Percentiles rank a stretch among this genome's conserved stretches.
Evolutionary conservation across 2,329 filamentous ascomycete genomes (phyloP).

Genomic region (Calonectria henricotiae): DNA sequence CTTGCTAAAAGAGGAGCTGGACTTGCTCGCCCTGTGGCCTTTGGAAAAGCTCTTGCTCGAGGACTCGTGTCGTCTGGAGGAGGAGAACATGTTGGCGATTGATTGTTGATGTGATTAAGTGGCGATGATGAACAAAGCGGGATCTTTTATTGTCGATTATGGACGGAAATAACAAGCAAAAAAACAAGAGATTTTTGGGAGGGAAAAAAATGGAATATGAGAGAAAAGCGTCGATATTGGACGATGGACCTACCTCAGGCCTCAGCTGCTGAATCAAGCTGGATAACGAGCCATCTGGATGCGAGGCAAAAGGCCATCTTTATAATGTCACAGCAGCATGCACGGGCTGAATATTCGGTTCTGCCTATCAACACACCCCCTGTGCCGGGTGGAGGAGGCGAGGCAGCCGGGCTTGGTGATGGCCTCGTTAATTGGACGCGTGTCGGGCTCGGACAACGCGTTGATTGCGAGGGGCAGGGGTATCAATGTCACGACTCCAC

Average conservation of each 20-base stretch:
- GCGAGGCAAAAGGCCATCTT: conserved; percentile 45
- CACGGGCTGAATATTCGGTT: conserved; percentile 44
- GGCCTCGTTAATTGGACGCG: conserved; percentile 45
- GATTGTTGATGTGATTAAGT: conserved; percentile 39
- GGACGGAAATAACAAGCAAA: conserved; percentile 32
- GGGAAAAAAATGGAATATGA: conserved; percentile 38
- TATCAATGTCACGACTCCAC: conserved; percentile 41
- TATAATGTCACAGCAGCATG: conserved; percentile 50
- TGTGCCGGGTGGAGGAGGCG: conserved; percentile 39
- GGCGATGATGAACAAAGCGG: conserved; percentile 26
- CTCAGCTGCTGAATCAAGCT: conserved; percentile 43
- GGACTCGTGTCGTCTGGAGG: conserved; percentile 63
- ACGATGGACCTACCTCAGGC: conserved; percentile 56
- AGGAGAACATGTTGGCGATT: conserved; percentile 64
- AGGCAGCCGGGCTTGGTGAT: conserved; percentile 50
- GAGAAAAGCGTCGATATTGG: conserved; percentile 39
- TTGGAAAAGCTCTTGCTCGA: conserved; percentile 71
- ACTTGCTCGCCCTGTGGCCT: conserved; percentile 66
- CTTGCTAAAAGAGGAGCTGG: conserved; percentile 71
- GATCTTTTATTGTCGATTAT: conserved; percentile 34
- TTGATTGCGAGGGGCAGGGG: conserved; percentile 29
- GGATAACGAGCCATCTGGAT: conserved; percentile 35
- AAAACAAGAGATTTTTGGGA: conserved; percentile 16
- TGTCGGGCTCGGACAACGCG: conserved; percentile 28
- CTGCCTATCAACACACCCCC: conserved; percentile 50